phyloP scores from a whole-genome alignment of 2,329 filamentous ascomycete genomes.

The Talaromyces sp. region DNA sequence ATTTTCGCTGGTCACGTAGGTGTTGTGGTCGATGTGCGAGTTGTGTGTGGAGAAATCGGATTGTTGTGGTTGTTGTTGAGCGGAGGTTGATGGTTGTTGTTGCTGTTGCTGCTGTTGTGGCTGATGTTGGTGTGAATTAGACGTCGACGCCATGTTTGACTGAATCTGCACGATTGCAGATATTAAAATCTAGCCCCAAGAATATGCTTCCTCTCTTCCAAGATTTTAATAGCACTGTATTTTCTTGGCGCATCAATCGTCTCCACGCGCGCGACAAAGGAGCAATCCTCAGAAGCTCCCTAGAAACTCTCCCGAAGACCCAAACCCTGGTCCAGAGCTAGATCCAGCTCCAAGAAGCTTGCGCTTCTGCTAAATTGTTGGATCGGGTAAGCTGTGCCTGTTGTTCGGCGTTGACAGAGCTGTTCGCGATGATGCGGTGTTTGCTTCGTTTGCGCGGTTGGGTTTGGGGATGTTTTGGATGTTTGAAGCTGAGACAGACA shows the following conservation, averaged over 20 bases:
- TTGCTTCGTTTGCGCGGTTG: conserved; percentile 12
- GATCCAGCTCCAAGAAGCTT: not conserved
- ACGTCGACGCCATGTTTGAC: not conserved
- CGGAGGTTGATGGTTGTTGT: not conserved
- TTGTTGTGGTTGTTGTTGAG: conserved; percentile 25
- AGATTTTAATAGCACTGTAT: not conserved
- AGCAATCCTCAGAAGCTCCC: not conserved
- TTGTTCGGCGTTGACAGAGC: not conserved
- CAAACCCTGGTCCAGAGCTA: too few species aligned
- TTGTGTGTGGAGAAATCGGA: conserved; percentile 22
- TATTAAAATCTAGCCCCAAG: not conserved
- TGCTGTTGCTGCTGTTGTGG: not conserved
- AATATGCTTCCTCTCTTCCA: not conserved
- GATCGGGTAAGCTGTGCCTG: not conserved
- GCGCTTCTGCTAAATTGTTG: not conserved
- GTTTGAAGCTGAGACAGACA: conserved; percentile 37
- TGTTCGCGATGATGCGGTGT: conserved; percentile 10
- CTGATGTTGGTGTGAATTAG: not conserved
- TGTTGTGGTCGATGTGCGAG: conserved; percentile 27
- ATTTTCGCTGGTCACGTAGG: conserved; percentile 34
- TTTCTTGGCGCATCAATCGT: not conserved
- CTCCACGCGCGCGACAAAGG: not conserved
- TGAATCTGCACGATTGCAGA: not conserved
- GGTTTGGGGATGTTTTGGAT: conserved; percentile 31
- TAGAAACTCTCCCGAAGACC: not conserved